Percentiles rank a stretch among this genome's conserved stretches.
These are phyloP conservation scores for Geranium incanum DNA, from an alignment of 441 rosid species.

Conservation along the genomic window DNA sequence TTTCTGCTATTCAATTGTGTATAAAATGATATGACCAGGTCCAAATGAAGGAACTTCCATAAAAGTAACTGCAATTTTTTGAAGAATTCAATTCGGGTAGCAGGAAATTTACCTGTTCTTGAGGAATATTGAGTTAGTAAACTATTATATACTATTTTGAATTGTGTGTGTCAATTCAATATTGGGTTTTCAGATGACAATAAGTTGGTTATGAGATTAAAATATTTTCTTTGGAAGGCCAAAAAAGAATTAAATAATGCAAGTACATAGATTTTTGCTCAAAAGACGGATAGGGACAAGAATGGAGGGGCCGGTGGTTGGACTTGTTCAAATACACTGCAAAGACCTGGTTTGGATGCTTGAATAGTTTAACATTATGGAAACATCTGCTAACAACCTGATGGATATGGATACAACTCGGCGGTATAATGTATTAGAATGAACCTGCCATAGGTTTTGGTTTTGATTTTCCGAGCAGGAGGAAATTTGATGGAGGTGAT, in stretches of 20 bases:
- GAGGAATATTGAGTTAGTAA: not conserved
- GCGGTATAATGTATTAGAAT: not conserved
- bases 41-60: conserved; percentile 6
- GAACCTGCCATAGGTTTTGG: not conserved
- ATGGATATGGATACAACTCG: not conserved
- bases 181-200: not conserved
- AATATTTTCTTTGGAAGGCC: not conserved
- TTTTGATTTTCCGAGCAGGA: not conserved
- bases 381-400: conserved; percentile 9
- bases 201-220: not conserved
- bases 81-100: not conserved
- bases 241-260: not conserved
- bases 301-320: not conserved
- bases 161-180: not conserved
- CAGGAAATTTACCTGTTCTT: not conserved
- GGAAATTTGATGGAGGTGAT: not conserved
- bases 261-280: not conserved
- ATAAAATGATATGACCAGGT: not conserved
- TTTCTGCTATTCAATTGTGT: not conserved
- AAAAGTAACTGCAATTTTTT: not conserved
- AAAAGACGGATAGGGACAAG: not conserved
- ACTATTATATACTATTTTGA: not conserved
- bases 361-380: not conserved
- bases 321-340: not conserved
- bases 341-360: not conserved